A percentile compares a stretch with the other conserved stretches of the same genome.
These are phyloP conservation scores for Boletus rex-veris DNA, from an alignment of 768 basidiomycete species.

Conservation along the genomic window DNA sequence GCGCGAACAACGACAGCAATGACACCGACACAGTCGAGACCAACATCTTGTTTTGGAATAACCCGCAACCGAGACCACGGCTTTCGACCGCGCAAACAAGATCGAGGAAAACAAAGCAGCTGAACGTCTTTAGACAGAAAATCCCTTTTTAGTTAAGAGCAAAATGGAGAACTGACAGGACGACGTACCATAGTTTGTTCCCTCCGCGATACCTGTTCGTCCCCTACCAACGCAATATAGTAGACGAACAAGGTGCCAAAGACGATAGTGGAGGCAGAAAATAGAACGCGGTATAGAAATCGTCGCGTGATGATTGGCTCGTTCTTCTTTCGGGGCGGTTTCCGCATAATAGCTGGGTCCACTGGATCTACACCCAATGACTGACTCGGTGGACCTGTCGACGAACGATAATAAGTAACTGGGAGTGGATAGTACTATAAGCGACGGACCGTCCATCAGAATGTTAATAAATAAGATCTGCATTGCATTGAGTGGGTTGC, in stretches of 20 bases:
- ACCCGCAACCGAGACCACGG: conserved; percentile 81
- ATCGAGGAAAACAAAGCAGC: conserved; percentile 95
- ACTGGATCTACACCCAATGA: conserved; percentile 96
- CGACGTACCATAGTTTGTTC: conserved; percentile 93
- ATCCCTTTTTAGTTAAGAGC: background rate
- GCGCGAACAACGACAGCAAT: conserved; percentile 74
- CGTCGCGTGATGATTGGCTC: conserved; percentile 79
- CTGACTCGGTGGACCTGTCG: conserved; percentile 85
- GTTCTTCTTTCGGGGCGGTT: conserved; percentile 89
- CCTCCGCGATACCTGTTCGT: conserved; percentile 76
- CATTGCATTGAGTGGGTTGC: conserved; percentile 96
- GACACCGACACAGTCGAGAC: conserved; percentile 85
- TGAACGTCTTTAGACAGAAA: conserved; percentile 72
- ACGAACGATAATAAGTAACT: background rate
- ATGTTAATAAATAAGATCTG: conserved; percentile 99
- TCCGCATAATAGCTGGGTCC: conserved; percentile 87
- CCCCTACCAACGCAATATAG: conserved; percentile 66
- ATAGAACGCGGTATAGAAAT: conserved; percentile 78
- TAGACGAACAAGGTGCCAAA: conserved; percentile 86
- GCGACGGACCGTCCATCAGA: conserved; percentile 84
- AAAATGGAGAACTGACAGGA: background rate
- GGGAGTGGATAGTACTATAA: background rate
- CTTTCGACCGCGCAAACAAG: conserved; percentile 93
- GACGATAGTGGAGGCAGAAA: conserved; percentile 91
- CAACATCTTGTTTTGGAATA: conserved; percentile 87